A percentile compares a stretch with the other conserved stretches of the same genome.
Conservation (phyloP, 805 yeast species). For the Hanseniaspora nectarophila region DNA sequence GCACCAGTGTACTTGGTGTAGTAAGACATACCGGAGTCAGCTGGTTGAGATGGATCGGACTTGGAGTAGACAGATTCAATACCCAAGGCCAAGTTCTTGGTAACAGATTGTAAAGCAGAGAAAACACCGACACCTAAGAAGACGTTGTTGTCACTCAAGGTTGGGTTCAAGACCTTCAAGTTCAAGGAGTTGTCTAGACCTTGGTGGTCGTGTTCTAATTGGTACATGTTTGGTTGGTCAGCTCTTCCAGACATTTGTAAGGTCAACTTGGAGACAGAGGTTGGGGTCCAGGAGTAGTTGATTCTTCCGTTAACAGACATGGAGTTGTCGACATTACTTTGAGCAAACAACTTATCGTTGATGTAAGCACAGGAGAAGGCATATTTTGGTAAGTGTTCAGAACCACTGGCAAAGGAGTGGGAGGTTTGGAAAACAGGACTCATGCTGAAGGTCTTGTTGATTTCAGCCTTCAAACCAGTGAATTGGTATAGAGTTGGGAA, state of each 20-base stretch:
- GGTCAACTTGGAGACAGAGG: slow-evolving; percentile 68
- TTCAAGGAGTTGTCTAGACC: slow-evolving; percentile 80
- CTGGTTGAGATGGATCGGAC: slow-evolving; percentile 60
- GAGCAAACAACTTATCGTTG: slow-evolving; percentile 70
- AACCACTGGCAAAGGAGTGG: slow-evolving; percentile 83
- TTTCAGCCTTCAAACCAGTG: slow-evolving; percentile 92
- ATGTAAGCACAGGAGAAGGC: slow-evolving; percentile 85
- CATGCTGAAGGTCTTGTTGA: slow-evolving; percentile 79
- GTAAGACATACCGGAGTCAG: slow-evolving; percentile 83
- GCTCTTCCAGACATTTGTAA: slow-evolving; percentile 59
- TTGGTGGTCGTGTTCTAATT: slow-evolving; percentile 90
- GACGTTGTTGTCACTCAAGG: slow-evolving; percentile 38
- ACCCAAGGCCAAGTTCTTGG: slow-evolving; percentile 77
- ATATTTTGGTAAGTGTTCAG: slow-evolving; percentile 75
- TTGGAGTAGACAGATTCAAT: slow-evolving; percentile 78
- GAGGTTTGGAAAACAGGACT: slow-evolving; percentile 94
- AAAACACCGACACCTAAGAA: slow-evolving; percentile 89
- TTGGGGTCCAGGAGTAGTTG: slow-evolving; percentile 80
- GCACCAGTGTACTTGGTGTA: slow-evolving; percentile 73
- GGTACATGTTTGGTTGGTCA: slow-evolving; percentile 86
- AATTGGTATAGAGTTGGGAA: slow-evolving; percentile 80
- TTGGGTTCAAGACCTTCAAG: slow-evolving; percentile 85
- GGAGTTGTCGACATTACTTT: slow-evolving; percentile 86
- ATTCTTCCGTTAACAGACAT: slow-evolving; percentile 74
- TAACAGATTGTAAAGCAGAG: slow-evolving; percentile 77